Base-by-base conservation (phyloP, 306 rosid species). In the Geum urbanum region DNA sequence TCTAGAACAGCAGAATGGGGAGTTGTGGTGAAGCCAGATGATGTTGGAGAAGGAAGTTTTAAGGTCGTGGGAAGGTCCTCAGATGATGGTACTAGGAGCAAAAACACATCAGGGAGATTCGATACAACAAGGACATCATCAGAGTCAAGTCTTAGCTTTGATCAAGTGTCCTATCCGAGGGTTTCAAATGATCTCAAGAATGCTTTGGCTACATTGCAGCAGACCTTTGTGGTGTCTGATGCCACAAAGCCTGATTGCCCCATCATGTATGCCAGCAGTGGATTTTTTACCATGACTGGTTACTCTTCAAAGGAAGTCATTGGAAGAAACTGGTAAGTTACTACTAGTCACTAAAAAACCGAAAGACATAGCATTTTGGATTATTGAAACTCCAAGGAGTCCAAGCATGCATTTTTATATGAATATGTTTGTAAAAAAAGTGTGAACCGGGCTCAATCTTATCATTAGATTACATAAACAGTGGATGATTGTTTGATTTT, bases 201-300 rank as follows among this genome's bases (percentile, higher is more conserved):
- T 11, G 99, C 99, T 24, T 44, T 94, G 86, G 71, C 88, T 0
- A 75, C 87, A 12, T 82, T 88, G 53, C 98, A 90, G 53, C 96
- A 88, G 76, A 87, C 97, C 3, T 94, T 88, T 80, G 98, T 94
- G 71, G 97, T 94, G 55, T 90, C 98, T 0, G 97, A 94, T 76
- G 97, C 97, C 48, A 83, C 91, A 19, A 94, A 88, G 68, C 97
- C 98, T 24, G 98, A 94, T 32, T 86, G 87, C 60, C 98, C 98
- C 5, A 94, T 94, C 50, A 9, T 94, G 86, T 94, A 78, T 79
- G 96, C 98, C 19, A 94, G 98, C 71, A 80, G 83, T 67, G 94
- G 95, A 5, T 94, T 94, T 72, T 90, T 90, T 54, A 53, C 27
- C 5, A 94, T 94, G 96, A 94, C 98, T 19, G 98, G 98, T 45